Base-by-base conservation (phyloP, 1,284 basidiomycete genomes). In the Coniophora puteana region DNA sequence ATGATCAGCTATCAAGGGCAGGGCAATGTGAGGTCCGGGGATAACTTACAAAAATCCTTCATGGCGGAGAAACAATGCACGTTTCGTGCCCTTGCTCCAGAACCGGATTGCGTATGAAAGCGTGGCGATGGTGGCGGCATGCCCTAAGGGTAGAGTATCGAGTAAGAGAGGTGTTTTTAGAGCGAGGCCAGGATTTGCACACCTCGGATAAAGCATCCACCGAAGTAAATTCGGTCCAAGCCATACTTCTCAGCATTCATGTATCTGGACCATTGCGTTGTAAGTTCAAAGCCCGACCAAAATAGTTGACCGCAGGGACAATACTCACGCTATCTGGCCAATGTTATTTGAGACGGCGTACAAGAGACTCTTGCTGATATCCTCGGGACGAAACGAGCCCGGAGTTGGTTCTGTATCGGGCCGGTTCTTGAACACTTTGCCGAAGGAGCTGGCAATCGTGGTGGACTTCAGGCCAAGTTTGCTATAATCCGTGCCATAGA, bases 231-330 rank as follows among this genome's bases (percentile, higher is more conserved):
- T 55, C 91, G 82, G 57, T 98, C 92, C 44, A 99, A 67, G 48
- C 92, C 88, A 63, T 98, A 97, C 73, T 99, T 98, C 65, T 99
- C 96, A 36, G 96, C 96, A 59, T 99, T 99, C 95, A 99, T 97
- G 67, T 95, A 97, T 45, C 93, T 95, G 63, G 32, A 37, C 26
- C 26, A 28, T 43, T 14, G 25, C 5, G 20, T 6, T 34, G 32
- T 63, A 46, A 59, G 48, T 14, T 1, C 30, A 35, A 25, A 12
- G 25, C 35, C 24, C 38, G 3, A 14, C 26, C 27, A 6, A 20
- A 4, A 25, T 27, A 5, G 26, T 32, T 27, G 14, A n/a, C 27
- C 36, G 38, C 38, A 28, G 43, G 28, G 47, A 49, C 46, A 43
- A 45, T 40, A 86, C 90, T 65, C 64, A 95, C 90, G 96, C 96